Evolutionary conservation across 495 filamentous ascomycete genomes (phyloP), one percentile per base, ranked within the genome.

Genomic region (Talaromyces borbonicus): DNA sequence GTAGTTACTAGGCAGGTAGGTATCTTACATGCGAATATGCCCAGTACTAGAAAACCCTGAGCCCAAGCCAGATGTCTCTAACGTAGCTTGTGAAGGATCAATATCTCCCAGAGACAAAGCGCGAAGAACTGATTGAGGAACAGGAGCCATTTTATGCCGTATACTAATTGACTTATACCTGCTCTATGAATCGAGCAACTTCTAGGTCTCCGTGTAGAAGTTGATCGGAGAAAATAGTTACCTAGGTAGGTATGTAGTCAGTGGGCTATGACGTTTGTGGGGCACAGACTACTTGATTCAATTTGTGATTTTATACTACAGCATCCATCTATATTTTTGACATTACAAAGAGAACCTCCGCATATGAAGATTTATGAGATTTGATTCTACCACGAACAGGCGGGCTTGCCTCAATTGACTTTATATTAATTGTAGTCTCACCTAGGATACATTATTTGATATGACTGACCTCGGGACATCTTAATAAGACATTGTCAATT

Each of bases 41-140:
- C 74, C 77, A 18, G 87, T 90, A 18, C 73, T 83, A 12, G 84
- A 73, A 63, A 90, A 92, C 19, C 82, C 83, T 6, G 81, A 79
- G 31, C 87, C 87, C 50, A 84, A 72, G 20, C 73, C 66, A 0
- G 76, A 59, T 16, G 87, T 68, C 41, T 71, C 79, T 46, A 73
- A 62, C 15, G 48, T 66, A 31, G 78, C 74, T 48, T 62, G 64
- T 47, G 69, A 56, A 1, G 79, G 65, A 22, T 26, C 22, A 22
- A 46, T 1, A 47, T 84, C 70, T 29, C 51, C 52, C 33, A 95
- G 73, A 16, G 66, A 70, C n/a, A 95, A 73, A 5, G 84, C 79
- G 46, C 66, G 56, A 36, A 84, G 65, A 38, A 87, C 75, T 8
- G 80, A 71, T 3, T 67, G 49, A 50, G 85, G 82, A 14, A 81